phyloP scores from a whole-genome alignment of 345 rosid genomes.

The Lepidium didymum region DNA sequence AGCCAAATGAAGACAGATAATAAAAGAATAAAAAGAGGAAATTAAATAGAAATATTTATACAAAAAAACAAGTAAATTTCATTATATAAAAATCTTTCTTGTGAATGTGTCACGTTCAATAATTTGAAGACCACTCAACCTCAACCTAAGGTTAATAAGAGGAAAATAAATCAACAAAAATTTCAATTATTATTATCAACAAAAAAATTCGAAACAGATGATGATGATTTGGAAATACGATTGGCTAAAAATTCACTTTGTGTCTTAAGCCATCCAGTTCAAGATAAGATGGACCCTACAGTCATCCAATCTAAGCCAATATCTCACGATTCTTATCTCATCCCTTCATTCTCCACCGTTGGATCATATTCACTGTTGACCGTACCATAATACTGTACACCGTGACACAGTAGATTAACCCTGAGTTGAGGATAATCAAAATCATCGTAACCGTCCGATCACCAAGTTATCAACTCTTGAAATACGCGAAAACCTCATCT shows the following conservation, averaged over 20 bases:
- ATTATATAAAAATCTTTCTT: conserved; percentile 1
- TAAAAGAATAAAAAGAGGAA: background rate
- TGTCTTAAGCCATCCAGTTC: conserved; percentile 22
- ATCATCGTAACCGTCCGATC: conserved; percentile 19
- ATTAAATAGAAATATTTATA: background rate
- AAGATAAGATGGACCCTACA: conserved; percentile 34
- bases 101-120: conserved; percentile 25
- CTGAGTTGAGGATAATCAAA: too few species aligned
- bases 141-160: too few species aligned
- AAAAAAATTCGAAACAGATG: background rate
- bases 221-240: conserved; percentile 19
- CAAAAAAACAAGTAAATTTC: background rate
- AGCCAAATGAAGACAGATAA: background rate
- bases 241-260: conserved; percentile 24
- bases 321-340: conserved; percentile 14
- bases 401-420: background rate
- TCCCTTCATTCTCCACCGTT: background rate
- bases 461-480: conserved; percentile 5
- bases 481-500: conserved; percentile 15
- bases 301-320: conserved; percentile 12
- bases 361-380: background rate
- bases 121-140: conserved; percentile 18
- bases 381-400: background rate
- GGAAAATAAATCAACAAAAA: background rate
- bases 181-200: background rate